Conservation (phyloP, 805 yeast genomes). For the Saccharomyces paradoxus region DNA sequence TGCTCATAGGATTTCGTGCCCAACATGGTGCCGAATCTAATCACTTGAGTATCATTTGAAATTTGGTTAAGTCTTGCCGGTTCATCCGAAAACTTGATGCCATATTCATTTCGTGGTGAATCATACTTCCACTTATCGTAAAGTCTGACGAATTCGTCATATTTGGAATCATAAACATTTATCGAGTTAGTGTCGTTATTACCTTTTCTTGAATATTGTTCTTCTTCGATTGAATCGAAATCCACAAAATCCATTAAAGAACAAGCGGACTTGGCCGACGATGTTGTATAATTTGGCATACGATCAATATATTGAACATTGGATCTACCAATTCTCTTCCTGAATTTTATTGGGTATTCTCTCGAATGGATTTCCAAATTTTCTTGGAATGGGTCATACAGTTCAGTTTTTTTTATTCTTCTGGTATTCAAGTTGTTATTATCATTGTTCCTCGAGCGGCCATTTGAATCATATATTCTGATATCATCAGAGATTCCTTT, state of each 20-base stretch:
- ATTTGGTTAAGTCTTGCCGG: conserved; percentile 80
- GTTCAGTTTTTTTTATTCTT: conserved; percentile 30
- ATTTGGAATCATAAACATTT: conserved; percentile 41
- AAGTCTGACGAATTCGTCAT: conserved; percentile 40
- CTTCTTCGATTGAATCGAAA: conserved; percentile 29
- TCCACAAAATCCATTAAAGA: conserved; percentile 29
- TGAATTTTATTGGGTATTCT: conserved; percentile 46
- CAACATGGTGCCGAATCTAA: conserved; percentile 87
- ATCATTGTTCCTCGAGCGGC: conserved; percentile 24
- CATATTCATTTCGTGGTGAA: conserved; percentile 40
- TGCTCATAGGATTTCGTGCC: conserved; percentile 79
- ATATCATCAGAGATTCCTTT: conserved; percentile 23
- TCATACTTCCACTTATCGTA: conserved; percentile 65
- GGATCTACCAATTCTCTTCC: conserved; percentile 69
- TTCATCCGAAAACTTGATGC: conserved; percentile 56
- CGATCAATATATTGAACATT: conserved; percentile 71
- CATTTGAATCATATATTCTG: conserved; percentile 20
- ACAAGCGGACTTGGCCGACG: conserved; percentile 8
- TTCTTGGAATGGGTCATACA: conserved; percentile 30
- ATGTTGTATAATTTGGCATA: conserved; percentile 38
- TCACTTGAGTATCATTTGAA: conserved; percentile 77
- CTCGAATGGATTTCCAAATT: conserved; percentile 29
- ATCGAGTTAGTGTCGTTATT: conserved; percentile 16
- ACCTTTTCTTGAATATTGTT: conserved; percentile 7
- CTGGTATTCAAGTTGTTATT: conserved; percentile 6